Base-by-base conservation (phyloP, 345 rosid species). In the Eutrema heterophyllum region DNA sequence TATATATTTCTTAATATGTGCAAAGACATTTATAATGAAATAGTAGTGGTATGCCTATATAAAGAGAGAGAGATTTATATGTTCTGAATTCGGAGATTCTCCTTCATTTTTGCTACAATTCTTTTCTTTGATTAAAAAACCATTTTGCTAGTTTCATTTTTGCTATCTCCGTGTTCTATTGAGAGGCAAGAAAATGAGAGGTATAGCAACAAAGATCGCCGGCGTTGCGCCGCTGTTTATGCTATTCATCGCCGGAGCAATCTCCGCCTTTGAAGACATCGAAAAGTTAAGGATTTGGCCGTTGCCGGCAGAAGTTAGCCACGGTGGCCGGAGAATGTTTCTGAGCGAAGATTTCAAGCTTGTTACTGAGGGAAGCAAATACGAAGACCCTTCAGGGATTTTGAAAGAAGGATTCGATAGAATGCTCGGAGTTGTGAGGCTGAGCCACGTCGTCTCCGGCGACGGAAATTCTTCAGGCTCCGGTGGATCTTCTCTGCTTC, bases 361-460 rank as follows among this genome's bases (percentile, higher is more conserved):
- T 11, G 36, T 55, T 2, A 79, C 79, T 3, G 67, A 77, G 3
- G 80, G 81, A 5, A 69, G 73, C 68, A 74, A 75, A 52, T 81
- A 80, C 40, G 38, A 0, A 12, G 90, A 88, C 64, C 38, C 76
- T 0, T 81, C 83, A 8, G 85, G 67, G 58, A 76, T 85, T 21
- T 70, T 89, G 48, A 80, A 79, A 76, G 87, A 86, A 7, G 96
- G 75, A 0, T 87, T 89, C 70, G 52, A 83, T 14, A 80, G 88
- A 76, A 81, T 87, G 88, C 57, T 89, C 14, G 75, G 36, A 46
- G 54, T 80, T 53, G 53, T 86, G 59, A 81, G 68, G 56, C 24
- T 72, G n/a, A 78, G 66, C 64, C 91, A 86, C 65, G 81, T 61
- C 29, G 48, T 77, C 67, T 78, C 73, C 18, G 64, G 80, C 33